A percentile compares a stretch with the other conserved stretches of the same genome.
These are phyloP conservation scores for Kuraishia molischiana DNA, from an alignment of 805 yeast genomes.

Conservation along the genomic window DNA sequence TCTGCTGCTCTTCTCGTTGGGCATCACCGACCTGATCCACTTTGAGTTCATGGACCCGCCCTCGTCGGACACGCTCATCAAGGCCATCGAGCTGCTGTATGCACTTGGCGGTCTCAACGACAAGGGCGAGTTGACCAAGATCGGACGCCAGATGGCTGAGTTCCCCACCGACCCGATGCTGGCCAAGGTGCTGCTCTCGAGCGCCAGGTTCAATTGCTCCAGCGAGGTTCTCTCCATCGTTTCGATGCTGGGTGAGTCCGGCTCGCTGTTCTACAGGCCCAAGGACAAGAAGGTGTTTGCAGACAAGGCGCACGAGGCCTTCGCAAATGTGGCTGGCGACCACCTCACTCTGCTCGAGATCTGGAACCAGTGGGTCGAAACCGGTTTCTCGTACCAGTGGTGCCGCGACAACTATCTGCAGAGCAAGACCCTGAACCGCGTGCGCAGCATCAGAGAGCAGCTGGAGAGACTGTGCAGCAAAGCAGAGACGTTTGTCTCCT, in stretches of 20 bases:
- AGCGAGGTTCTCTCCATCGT: conserved; percentile 65
- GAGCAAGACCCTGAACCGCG: conserved; percentile 59
- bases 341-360: conserved; percentile 68
- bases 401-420: conserved; percentile 79
- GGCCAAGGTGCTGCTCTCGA: conserved; percentile 62
- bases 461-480: conserved; percentile 49
- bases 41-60: conserved; percentile 95
- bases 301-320: conserved; percentile 49
- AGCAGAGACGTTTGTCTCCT: conserved; percentile 30
- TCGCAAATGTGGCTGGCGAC: conserved; percentile 55
- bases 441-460: conserved; percentile 63
- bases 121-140: conserved; percentile 63
- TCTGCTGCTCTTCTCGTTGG: conserved; percentile 68
- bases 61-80: conserved; percentile 56
- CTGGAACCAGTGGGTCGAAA: conserved; percentile 67
- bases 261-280: conserved; percentile 62
- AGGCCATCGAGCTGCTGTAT: conserved; percentile 74
- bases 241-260: conserved; percentile 76
- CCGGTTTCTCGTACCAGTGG: conserved; percentile 67
- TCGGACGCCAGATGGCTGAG: conserved; percentile 82
- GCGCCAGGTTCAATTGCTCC: conserved; percentile 52
- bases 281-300: conserved; percentile 58
- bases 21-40: conserved; percentile 69
- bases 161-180: conserved; percentile 90
- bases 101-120: conserved; percentile 80